These are phyloP conservation scores for Stromatinia cepivora DNA, from an alignment of 2,329 filamentous ascomycete species.

Conservation along the genomic window DNA sequence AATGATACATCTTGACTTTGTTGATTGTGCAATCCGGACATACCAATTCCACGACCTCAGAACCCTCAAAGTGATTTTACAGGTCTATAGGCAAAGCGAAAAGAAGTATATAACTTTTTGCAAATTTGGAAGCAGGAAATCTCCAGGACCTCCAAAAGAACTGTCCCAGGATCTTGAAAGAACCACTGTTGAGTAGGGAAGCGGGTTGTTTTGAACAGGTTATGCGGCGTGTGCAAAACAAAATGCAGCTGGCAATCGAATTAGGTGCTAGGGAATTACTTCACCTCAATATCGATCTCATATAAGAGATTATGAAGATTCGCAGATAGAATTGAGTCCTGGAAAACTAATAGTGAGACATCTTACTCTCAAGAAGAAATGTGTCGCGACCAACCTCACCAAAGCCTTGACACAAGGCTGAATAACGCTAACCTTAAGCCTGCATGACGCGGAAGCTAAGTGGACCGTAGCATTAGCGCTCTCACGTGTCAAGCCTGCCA, in stretches of 20 bases:
- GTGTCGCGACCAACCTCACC: background rate
- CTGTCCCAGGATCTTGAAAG: background rate
- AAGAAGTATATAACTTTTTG: background rate
- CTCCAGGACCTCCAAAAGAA: background rate
- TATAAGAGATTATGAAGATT: background rate
- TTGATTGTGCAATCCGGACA: background rate
- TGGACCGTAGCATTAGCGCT: constrained; percentile 4
- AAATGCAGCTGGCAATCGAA: background rate
- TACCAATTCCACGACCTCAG: background rate
- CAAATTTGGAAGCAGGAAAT: background rate
- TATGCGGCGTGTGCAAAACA: background rate
- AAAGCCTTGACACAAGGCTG: constrained; percentile 20
- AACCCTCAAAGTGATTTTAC: background rate
- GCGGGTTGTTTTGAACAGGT: background rate
- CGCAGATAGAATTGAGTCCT: background rate
- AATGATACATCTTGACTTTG: constrained; percentile 74
- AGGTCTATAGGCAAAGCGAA: background rate
- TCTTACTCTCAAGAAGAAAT: background rate
- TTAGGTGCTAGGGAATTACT: background rate
- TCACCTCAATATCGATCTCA: background rate
- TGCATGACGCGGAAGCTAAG: constrained; percentile 15
- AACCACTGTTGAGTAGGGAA: background rate
- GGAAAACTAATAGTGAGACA: background rate
- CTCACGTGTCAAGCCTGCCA: constrained; percentile 7
- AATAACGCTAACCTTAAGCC: constrained; percentile 1